These are phyloP conservation scores for Pyricularia grisea DNA, from an alignment of 2,329 filamentous ascomycete genomes.

Conservation along the genomic window DNA sequence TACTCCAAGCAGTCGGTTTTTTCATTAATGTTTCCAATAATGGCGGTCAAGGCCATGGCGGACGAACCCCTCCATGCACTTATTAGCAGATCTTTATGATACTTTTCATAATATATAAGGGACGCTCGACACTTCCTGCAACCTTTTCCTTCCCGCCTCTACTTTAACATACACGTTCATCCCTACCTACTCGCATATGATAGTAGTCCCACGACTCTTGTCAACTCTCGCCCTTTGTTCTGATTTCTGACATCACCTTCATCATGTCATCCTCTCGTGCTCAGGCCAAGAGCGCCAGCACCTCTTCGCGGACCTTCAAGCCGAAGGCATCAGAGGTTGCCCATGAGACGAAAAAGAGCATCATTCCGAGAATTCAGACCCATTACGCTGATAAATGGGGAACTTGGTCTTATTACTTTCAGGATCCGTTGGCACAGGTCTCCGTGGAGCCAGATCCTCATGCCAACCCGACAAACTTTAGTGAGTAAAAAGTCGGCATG, in stretches of 20 bases:
- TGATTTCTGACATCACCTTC: background rate
- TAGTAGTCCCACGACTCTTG: background rate
- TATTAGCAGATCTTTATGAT: background rate
- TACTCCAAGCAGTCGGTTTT: background rate
- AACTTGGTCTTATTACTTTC: constrained; percentile 49
- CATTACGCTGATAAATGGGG: constrained; percentile 45
- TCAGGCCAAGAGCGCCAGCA: constrained; percentile 10
- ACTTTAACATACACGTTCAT: background rate
- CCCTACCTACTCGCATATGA: background rate
- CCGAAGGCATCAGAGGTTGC: constrained; percentile 61
- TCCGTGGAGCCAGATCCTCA: constrained; percentile 12
- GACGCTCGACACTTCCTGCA: background rate
- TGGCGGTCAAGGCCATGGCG: background rate
- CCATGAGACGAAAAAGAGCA: constrained; percentile 61
- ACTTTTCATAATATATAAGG: background rate
- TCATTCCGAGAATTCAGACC: constrained; percentile 54
- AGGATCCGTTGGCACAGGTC: constrained; percentile 38
- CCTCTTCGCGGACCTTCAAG: constrained; percentile 31
- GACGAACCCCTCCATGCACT: background rate
- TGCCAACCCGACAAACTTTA: constrained; percentile 25
- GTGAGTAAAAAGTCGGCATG: constrained; percentile 11
- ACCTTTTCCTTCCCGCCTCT: background rate
- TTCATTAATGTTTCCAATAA: background rate
- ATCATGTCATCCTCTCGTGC: background rate
- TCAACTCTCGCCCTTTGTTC: background rate